Base-by-base conservation (phyloP, 2,329 filamentous ascomycete genomes). In the Nemania serpens region DNA sequence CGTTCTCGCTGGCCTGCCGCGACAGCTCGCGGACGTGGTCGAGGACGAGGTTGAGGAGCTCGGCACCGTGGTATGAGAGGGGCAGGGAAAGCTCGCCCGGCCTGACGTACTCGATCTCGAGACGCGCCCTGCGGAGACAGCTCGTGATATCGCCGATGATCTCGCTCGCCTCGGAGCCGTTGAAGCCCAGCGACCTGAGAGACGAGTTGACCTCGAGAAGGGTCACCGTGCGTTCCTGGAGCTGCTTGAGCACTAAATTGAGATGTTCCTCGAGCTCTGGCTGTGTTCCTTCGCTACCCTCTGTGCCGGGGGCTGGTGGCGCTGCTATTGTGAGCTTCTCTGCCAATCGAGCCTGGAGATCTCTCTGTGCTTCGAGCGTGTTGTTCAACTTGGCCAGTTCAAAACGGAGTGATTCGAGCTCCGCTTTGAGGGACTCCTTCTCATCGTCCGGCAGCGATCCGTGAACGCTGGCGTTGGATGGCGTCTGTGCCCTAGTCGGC, bases 81-180 rank as follows among this genome's bases (percentile, higher is more conserved):
- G 84, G 82, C 0, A 86, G 76, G 0, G 78, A 68, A n/a, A 82
- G 75, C 69, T 88, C 85, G 5, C 85, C 85, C 0, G 85, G 85
- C 0, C 80, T 83, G 18, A 88, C 77, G 67, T 87, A 87, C 70
- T 88, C 86, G 2, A 88, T 79, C 66, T 88, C 85, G 0, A 88
- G 74, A 1, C 86, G 80, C 1, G 85, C 85, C 1, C 81, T 72
- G 18, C 85, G 82, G 73, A 88, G 83, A 1, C 81, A 78, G 1
- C 75, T 63, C 0, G 77, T 71, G 12, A 88, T 77, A 0, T 80
- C 77, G 1, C 75, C 62, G 7, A 88, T 69, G 58, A 83, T 79
- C n/a, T 81, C 79, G n/a, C 73, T 57, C 0, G 80, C 78, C 61
- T 84, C 80, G 6, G 66, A 62, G 1, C 81, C 80, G 0, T 75